Percentiles rank a stretch among this genome's conserved stretches.
Evolutionary conservation across 192 early-diverging fungal species (phyloP).

Genomic region (Podila clonocystis): DNA sequence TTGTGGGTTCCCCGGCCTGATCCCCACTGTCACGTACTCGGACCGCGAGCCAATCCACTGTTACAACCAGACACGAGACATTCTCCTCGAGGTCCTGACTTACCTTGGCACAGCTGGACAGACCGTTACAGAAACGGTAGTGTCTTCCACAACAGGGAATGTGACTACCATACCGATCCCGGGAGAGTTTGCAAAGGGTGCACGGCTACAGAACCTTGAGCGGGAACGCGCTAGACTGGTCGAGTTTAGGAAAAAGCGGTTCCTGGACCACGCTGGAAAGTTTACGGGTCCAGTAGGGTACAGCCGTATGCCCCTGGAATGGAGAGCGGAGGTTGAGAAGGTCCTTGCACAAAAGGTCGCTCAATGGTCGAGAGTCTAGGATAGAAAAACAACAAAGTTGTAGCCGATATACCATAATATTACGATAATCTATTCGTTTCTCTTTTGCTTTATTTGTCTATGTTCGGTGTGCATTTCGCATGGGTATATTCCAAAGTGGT

Average conservation of each 20-base stretch:
- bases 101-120: neutral
- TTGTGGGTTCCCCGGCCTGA: neutral
- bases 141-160: neutral
- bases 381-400: neutral
- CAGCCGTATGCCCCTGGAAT: neutral
- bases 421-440: neutral
- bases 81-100: neutral
- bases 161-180: neutral
- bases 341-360: neutral
- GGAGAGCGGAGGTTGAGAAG: constrained; percentile 1
- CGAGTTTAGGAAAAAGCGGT: neutral
- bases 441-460: neutral
- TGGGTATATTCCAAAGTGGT: no score
- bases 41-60: neutral
- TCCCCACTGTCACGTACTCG: neutral
- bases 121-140: neutral
- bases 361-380: neutral
- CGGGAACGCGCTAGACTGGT: neutral
- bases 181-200: neutral
- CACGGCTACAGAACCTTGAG: neutral
- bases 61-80: neutral
- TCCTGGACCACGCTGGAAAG: neutral
- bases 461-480: no score
- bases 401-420: neutral
- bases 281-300: neutral